Percentiles rank a stretch among this genome's conserved stretches.
phyloP scores from a whole-genome alignment of 2,329 filamentous ascomycete species.

The Stemphylium vesicarium region DNA sequence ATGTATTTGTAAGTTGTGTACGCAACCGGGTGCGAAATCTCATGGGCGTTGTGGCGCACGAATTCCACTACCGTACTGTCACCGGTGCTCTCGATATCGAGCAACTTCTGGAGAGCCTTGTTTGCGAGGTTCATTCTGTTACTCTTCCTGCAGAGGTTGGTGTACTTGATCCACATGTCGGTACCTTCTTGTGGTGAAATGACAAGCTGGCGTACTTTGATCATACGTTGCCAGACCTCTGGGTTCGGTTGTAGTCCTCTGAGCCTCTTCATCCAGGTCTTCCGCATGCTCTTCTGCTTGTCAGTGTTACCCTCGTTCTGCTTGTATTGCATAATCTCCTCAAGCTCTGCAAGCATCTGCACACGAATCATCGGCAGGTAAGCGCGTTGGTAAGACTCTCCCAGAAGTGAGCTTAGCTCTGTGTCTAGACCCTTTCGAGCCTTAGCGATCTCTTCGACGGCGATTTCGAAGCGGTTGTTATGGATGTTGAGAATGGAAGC shows the following conservation, averaged over 20 bases:
- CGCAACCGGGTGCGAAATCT: slow-evolving; percentile 77
- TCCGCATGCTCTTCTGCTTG: slow-evolving; percentile 88
- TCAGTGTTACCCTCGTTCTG: slow-evolving; percentile 79
- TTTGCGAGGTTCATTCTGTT: slow-evolving; percentile 93
- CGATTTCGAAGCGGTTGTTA: slow-evolving; percentile 92
- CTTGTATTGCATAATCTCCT: slow-evolving; percentile 98
- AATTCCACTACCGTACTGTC: slow-evolving; percentile 42
- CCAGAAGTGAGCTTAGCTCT: slow-evolving; percentile 93
- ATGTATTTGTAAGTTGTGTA: slow-evolving; percentile 98
- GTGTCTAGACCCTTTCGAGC: slow-evolving; percentile 93
- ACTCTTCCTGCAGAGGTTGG: slow-evolving; percentile 96
- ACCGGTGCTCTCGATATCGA: slow-evolving; percentile 54
- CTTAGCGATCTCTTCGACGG: slow-evolving; percentile 85
- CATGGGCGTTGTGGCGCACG: slow-evolving; percentile 45
- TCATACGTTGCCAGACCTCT: slow-evolving; percentile 98
- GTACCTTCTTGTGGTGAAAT: slow-evolving; percentile 92
- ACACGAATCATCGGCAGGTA: slow-evolving; percentile 98
- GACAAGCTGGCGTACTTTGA: slow-evolving; percentile 90
- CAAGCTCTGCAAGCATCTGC: slow-evolving; percentile 97
- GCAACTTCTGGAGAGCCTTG: slow-evolving; percentile 90
- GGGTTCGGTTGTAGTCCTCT: slow-evolving; percentile 96
- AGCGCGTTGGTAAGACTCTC: slow-evolving; percentile 96
- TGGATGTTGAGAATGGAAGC: slow-evolving; percentile 94
- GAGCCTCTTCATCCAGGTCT: slow-evolving; percentile 94
- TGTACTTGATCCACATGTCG: slow-evolving; percentile 99